Conservation (phyloP, 441 rosid genomes). For the Capsella rubella region DNA sequence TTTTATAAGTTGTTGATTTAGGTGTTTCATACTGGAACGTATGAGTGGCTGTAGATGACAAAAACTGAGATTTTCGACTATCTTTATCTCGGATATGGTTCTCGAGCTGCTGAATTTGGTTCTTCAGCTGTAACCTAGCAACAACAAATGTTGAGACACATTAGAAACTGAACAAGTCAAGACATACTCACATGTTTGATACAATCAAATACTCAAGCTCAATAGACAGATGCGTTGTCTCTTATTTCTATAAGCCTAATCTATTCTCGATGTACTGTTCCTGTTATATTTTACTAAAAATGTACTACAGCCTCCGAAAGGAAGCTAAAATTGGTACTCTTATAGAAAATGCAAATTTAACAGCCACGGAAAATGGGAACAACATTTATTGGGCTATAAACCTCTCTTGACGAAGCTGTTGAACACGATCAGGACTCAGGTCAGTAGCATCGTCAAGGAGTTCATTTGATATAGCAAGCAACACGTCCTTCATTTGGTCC, state of each 20-base stretch:
- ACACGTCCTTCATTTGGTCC: slow-evolving; percentile 84
- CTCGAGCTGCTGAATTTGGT: slow-evolving; percentile 85
- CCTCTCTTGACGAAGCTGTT: slow-evolving; percentile 82
- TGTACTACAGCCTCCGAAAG: slow-evolving; percentile 22
- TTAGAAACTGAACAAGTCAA: slow-evolving; percentile 36
- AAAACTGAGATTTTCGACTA: slow-evolving; percentile 67
- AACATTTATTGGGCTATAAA: slow-evolving; percentile 38
- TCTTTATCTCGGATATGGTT: slow-evolving; percentile 58
- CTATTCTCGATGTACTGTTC: slow-evolving; percentile 26
- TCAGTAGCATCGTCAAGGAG: slow-evolving; percentile 75
- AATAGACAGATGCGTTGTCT: slow-evolving; percentile 22
- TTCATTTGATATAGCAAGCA: slow-evolving; percentile 88
- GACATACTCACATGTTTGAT: slow-evolving; percentile 29
- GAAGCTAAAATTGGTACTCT: slow-evolving; percentile 9
- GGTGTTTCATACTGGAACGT: slow-evolving; percentile 71
- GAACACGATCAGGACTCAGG: slow-evolving; percentile 59
- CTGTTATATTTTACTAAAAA: slow-evolving; percentile 6
- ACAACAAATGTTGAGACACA: slow-evolving; percentile 40
- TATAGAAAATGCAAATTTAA: slow-evolving; percentile 10
- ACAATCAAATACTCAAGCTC: background rate
- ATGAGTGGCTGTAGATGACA: slow-evolving; percentile 59
- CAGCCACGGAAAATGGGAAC: slow-evolving; percentile 13
- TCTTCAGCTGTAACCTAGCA: slow-evolving; percentile 75
- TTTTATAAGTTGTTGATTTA: slow-evolving; percentile 50
- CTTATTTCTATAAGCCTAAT: slow-evolving; percentile 6